Base-by-base conservation (phyloP, 768 basidiomycete genomes). In the Sistotremastrum niveocremeum region DNA sequence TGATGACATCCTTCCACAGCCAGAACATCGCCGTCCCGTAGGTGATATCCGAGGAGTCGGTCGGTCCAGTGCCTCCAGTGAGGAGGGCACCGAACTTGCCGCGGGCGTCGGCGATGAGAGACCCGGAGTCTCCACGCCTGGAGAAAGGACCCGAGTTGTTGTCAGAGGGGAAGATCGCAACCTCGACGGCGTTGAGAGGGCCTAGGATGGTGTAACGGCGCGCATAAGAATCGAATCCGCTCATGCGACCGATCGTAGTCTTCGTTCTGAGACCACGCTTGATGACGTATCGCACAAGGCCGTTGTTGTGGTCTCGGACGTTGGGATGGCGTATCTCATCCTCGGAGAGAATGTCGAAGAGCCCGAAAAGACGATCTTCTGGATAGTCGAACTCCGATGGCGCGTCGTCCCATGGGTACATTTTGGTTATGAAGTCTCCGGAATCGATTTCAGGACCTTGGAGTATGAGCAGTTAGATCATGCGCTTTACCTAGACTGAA, bases 221-320 rank as follows among this genome's bases (percentile, higher is more conserved):
- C 31, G 59, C 57, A 49, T 60, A 42, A 39, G 67, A 65, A 51
- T 54, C 54, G 46, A 64, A 53, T 36, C 63, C 56, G 34, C 49
- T 64, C 34, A 59, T 52, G 46, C 57, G 56, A 44, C 65, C 67
- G n/a, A 69, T 49, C 29, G 65, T 69, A 56, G 52, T 53, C 46
- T 49, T 55, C 39, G 68, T 64, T 45, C 60, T 51, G 47, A 50
- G 57, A 36, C 65, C 67, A 38, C 50, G 52, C 57, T 68, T 69
- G 44, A 64, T 43, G 41, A 67, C 68, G 37, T 48, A 8, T 12
- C 51, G 10, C 32, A 45, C 45, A 10, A 45, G 46, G 5, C 44
- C 38, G 30, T 34, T 34, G 29, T 54, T 40, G 11, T 12, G 33
- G 35, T 55, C 46, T 20, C 20, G 11, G 28, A 37, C 41, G 28